phyloP scores from a whole-genome alignment of 2,329 filamentous ascomycete species.

The Apiospora rasikravindrae region DNA sequence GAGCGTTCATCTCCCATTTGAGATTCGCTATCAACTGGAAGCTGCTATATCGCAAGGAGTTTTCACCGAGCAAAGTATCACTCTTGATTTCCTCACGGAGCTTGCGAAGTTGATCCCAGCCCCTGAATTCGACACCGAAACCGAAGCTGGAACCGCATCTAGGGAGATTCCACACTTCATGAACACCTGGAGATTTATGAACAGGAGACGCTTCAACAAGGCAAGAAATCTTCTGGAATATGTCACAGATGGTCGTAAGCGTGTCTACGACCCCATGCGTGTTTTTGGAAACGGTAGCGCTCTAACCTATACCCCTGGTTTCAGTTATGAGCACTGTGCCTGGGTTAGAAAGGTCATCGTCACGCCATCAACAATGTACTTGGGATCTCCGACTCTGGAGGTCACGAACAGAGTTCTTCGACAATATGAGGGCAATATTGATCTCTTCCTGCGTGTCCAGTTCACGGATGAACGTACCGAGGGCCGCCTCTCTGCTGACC shows the following conservation, averaged over 20 bases:
- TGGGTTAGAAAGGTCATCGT: slow-evolving; percentile 78
- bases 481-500: slow-evolving; percentile 63
- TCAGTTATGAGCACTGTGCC: slow-evolving; percentile 72
- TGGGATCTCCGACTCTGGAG: slow-evolving; percentile 79
- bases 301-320: slow-evolving; percentile 49
- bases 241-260: slow-evolving; percentile 66
- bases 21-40: slow-evolving; percentile 87
- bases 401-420: slow-evolving; percentile 87
- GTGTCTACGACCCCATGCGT: slow-evolving; percentile 71
- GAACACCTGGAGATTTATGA: slow-evolving; percentile 22
- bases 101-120: slow-evolving; percentile 56
- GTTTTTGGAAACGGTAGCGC: slow-evolving; percentile 67
- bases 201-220: slow-evolving; percentile 39
- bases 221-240: slow-evolving; percentile 76
- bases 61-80: slow-evolving; percentile 78
- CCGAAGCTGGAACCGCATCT: neutral
- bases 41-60: slow-evolving; percentile 84
- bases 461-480: slow-evolving; percentile 80
- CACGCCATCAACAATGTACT: slow-evolving; percentile 83
- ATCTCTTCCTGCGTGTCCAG: slow-evolving; percentile 86
- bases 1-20: slow-evolving; percentile 62
- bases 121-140: neutral
- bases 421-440: slow-evolving; percentile 68
- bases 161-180: slow-evolving; percentile 20
- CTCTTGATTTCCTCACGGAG: slow-evolving; percentile 66